phyloP scores from a whole-genome alignment of 2,329 filamentous ascomycete species.

The Dichotomopilus funicola region DNA sequence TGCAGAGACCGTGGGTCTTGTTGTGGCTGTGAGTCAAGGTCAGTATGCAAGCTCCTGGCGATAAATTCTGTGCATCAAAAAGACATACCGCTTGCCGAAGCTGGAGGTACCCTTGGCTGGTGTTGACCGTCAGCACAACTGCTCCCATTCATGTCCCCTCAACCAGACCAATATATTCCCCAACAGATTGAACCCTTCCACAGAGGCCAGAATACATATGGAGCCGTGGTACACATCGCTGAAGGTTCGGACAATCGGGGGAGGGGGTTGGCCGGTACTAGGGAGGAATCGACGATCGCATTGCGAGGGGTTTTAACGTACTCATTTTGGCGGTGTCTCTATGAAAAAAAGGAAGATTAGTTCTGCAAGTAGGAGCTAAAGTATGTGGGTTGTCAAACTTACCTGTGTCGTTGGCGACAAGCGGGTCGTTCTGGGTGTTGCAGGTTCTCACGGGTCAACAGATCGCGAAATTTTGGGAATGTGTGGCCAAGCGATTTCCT shows the following conservation, averaged over 20 bases:
- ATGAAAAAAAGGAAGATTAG: conserved; percentile 18
- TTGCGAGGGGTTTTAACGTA: conserved; percentile 34
- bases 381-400: conserved; percentile 8
- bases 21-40: conserved; percentile 61
- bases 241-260: conserved; percentile 9
- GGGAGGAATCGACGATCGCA: conserved; percentile 1
- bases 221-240: background rate
- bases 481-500: conserved; percentile 22
- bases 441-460: conserved; percentile 20
- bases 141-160: conserved; percentile 5
- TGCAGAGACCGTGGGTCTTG: conserved; percentile 97
- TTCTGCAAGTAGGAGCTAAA: background rate
- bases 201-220: background rate
- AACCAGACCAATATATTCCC: background rate
- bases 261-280: background rate
- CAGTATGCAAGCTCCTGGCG: conserved; percentile 4
- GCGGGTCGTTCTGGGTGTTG: conserved; percentile 23
- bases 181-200: background rate
- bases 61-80: background rate
- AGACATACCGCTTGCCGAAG: conserved; percentile 43
- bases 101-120: conserved; percentile 53
- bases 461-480: conserved; percentile 27
- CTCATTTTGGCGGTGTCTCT: conserved; percentile 50
- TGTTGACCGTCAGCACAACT: conserved; percentile 23
- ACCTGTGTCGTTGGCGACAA: conserved; percentile 26